Percentiles rank a stretch among this genome's conserved stretches.
Conservation (phyloP, 164 flowering plant genomes). For the Nymphaea colorata region DNA sequence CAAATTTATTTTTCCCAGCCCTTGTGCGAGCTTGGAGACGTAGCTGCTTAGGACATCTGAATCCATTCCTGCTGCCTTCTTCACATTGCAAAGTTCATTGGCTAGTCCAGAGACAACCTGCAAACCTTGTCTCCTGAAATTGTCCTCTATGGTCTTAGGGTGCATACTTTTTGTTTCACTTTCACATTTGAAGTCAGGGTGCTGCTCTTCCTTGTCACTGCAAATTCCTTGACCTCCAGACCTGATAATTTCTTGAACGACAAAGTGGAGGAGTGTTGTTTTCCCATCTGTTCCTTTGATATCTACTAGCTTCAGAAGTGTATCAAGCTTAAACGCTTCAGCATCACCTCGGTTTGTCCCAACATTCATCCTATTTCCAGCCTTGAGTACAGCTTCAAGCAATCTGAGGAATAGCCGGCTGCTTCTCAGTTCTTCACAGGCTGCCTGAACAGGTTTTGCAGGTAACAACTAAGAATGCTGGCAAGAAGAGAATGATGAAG, state of each 20-base stretch:
- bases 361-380: slow-evolving; percentile 96
- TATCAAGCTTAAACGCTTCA: slow-evolving; percentile 85
- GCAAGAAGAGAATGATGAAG: no score
- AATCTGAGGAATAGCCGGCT: slow-evolving; percentile 88
- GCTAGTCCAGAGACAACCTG: slow-evolving; percentile 71
- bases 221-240: slow-evolving; percentile 40
- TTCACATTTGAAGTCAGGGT: not conserved
- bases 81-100: slow-evolving; percentile 69
- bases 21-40: slow-evolving; percentile 71
- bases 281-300: slow-evolving; percentile 94
- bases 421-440: slow-evolving; percentile 77
- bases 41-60: slow-evolving; percentile 75
- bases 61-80: slow-evolving; percentile 95
- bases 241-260: slow-evolving; percentile 90
- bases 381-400: slow-evolving; percentile 91
- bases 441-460: slow-evolving; percentile 37
- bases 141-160: slow-evolving; percentile 33
- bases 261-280: slow-evolving; percentile 94
- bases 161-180: slow-evolving; percentile 16
- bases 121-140: slow-evolving; percentile 68
- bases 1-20: slow-evolving; percentile 59
- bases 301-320: slow-evolving; percentile 79
- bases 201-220: not conserved
- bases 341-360: slow-evolving; percentile 98
- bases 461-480: no score